A percentile compares a stretch with the other conserved stretches of the same genome.
Evolutionary conservation across 2,329 filamentous ascomycete species (phyloP).

Genomic region (Alternaria gansuensis): DNA sequence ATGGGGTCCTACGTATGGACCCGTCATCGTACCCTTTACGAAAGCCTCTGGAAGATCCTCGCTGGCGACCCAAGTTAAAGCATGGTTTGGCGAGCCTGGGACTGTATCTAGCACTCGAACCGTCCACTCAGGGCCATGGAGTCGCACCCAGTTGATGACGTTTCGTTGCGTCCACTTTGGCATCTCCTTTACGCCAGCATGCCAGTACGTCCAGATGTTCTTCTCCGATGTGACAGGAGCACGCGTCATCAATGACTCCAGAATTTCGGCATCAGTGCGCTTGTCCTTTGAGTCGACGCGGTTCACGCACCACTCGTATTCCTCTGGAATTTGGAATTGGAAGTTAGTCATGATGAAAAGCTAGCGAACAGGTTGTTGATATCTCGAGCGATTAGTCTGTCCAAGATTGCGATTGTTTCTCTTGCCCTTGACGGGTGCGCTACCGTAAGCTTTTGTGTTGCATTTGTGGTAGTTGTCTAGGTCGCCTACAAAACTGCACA

Average conservation of each 20-base stretch:
- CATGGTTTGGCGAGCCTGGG: constrained; percentile 52
- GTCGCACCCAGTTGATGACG: constrained; percentile 54
- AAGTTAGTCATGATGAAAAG: constrained; percentile 12
- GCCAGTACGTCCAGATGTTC: constrained; percentile 56
- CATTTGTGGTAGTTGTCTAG: background rate
- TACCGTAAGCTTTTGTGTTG: background rate
- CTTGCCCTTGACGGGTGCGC: background rate
- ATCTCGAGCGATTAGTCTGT: background rate
- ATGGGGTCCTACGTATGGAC: constrained; percentile 57
- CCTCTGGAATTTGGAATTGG: constrained; percentile 21
- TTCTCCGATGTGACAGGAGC: constrained; percentile 51
- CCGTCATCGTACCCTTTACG: constrained; percentile 57
- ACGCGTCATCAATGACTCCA: constrained; percentile 25
- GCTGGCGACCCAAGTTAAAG: constrained; percentile 50
- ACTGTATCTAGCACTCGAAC: constrained; percentile 55
- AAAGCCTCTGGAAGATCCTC: constrained; percentile 52
- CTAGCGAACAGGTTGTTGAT: background rate
- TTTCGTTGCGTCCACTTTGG: constrained; percentile 55
- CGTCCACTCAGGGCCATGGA: constrained; percentile 53
- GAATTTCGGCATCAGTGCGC: constrained; percentile 34
- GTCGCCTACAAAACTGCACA: background rate
- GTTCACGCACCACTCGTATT: constrained; percentile 27
- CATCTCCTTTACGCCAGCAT: constrained; percentile 49
- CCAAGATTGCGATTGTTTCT: no score
- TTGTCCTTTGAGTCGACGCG: constrained; percentile 28